These are phyloP conservation scores for Botrytis paeoniae DNA, from an alignment of 2,329 filamentous ascomycete genomes.

Conservation along the genomic window DNA sequence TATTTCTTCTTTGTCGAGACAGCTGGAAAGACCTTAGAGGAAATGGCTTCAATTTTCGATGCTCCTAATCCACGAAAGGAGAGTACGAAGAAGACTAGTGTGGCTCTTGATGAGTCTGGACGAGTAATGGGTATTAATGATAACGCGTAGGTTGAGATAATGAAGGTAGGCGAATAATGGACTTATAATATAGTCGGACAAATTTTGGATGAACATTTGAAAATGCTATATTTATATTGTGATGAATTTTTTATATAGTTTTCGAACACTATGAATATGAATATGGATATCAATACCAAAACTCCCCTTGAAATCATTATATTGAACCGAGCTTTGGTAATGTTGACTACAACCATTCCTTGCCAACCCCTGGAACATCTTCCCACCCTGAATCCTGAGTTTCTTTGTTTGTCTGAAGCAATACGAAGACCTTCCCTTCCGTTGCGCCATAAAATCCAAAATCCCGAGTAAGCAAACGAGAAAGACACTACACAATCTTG, in stretches of 20 bases:
- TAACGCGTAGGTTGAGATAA: neutral
- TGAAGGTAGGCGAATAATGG: too few species aligned
- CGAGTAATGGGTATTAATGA: neutral
- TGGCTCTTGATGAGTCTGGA: neutral
- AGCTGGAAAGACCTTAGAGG: conserved; percentile 32
- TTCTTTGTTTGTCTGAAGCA: neutral
- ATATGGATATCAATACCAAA: conserved; percentile 15
- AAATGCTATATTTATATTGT: neutral
- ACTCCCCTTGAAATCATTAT: neutral
- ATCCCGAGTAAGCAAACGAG: neutral
- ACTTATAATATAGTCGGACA: too few species aligned
- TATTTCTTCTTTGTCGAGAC: conserved; percentile 38
- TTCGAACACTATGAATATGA: neutral
- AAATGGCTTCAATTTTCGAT: conserved; percentile 30
- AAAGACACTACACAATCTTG: neutral
- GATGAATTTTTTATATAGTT: neutral
- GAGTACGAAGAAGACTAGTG: neutral
- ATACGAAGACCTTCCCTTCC: neutral
- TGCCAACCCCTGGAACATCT: neutral
- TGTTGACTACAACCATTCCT: neutral
- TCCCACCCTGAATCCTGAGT: neutral
- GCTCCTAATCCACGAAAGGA: neutral
- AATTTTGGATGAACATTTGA: neutral
- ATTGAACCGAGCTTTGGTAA: neutral
- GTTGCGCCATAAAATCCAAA: neutral